Evolutionary conservation across 2,329 filamentous ascomycete genomes (phyloP).

Genomic region (Diplodia seriata): DNA sequence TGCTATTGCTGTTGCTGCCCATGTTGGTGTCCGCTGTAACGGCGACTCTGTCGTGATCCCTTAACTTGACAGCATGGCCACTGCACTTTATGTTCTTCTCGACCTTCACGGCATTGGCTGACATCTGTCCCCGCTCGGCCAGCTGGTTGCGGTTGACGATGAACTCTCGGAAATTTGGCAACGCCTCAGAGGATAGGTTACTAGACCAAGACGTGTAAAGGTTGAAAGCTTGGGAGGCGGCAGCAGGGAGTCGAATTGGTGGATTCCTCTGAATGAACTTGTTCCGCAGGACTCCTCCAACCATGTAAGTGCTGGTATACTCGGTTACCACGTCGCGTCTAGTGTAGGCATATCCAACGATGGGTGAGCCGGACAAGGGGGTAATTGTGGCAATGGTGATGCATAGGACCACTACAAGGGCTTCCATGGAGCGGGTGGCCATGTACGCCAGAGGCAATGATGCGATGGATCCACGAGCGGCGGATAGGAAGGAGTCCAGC

Average conservation of each 20-base stretch:
- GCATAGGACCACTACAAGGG: constrained; percentile 22
- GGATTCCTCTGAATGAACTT: constrained; percentile 20
- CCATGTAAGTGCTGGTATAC: constrained; percentile 9
- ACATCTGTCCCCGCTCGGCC: constrained; percentile 2
- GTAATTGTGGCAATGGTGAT: constrained; percentile 15
- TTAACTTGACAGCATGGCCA: constrained; percentile 13
- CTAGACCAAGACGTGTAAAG: constrained; percentile 27
- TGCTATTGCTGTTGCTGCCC: neutral
- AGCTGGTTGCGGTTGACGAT: constrained; percentile 21
- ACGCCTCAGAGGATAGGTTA: constrained; percentile 12
- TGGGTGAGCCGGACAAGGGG: constrained; percentile 12
- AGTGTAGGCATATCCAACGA: constrained; percentile 30
- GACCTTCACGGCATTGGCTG: constrained; percentile 19
- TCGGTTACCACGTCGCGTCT: neutral
- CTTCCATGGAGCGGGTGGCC: constrained; percentile 9
- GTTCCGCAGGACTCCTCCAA: constrained; percentile 16
- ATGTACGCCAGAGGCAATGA: constrained; percentile 7
- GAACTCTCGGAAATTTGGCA: constrained; percentile 22
- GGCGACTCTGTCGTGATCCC: constrained; percentile 2
- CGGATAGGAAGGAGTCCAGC: constrained; percentile 17
- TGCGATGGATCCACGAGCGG: constrained; percentile 26
- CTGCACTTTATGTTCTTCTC: constrained; percentile 18
- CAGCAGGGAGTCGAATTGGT: neutral
- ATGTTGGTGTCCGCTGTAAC: constrained; percentile 6
- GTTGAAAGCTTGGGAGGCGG: neutral